Percentiles rank a stretch among this genome's conserved stretches.
phyloP scores from a whole-genome alignment of 257 asterid species.

The Gynochthodes officinalis region DNA sequence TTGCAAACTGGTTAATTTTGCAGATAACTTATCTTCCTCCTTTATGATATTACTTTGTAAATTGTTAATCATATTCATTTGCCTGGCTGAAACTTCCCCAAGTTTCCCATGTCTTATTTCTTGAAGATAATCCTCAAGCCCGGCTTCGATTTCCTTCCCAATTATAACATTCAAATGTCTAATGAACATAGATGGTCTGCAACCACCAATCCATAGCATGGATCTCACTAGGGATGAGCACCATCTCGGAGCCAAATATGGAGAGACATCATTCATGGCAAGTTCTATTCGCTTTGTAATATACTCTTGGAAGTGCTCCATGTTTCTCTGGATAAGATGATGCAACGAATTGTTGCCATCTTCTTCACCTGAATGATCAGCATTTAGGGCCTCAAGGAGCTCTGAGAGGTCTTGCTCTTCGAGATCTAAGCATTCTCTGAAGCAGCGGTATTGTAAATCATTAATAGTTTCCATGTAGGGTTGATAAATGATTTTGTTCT shows the following conservation, averaged over 20 bases:
- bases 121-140: conserved; percentile 28
- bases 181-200: conserved; percentile 49
- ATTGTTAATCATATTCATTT: conserved; percentile 31
- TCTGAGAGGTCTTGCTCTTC: conserved; percentile 36
- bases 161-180: conserved; percentile 44
- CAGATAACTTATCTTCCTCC: conserved; percentile 34
- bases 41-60: conserved; percentile 34
- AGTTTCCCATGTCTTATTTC: conserved; percentile 25
- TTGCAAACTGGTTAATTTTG: conserved; percentile 37
- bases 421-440: conserved; percentile 25
- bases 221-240: conserved; percentile 50
- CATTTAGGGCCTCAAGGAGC: conserved; percentile 24
- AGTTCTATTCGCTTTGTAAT: conserved; percentile 19
- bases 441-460: conserved; percentile 1
- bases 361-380: background rate
- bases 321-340: conserved; percentile 28
- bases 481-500: too few species aligned
- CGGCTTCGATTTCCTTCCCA: conserved; percentile 37
- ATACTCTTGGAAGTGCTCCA: conserved; percentile 33
- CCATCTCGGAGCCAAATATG: conserved; percentile 48
- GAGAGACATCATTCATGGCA: conserved; percentile 35
- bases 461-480: too few species aligned
- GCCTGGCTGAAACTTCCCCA: conserved; percentile 31
- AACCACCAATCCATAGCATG: conserved; percentile 55
- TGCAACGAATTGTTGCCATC: background rate